Conservation (phyloP, 495 filamentous ascomycete species). For the Talaromyces adpressus region DNA sequence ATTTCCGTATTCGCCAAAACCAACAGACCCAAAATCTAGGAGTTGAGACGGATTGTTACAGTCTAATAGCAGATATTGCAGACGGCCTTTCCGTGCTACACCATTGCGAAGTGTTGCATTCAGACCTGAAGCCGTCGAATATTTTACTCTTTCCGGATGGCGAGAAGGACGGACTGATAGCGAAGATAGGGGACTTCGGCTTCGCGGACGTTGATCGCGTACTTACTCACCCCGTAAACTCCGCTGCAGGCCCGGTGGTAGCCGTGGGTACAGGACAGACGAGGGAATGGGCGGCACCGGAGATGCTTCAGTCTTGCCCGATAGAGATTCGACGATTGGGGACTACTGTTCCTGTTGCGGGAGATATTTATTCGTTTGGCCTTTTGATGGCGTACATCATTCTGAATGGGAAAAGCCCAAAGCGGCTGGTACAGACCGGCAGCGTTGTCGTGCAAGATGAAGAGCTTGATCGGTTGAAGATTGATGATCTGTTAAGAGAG, state of each 20-base stretch:
- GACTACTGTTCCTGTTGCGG: background rate
- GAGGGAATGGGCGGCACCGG: background rate
- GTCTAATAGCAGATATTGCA: constrained; percentile 1
- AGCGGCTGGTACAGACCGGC: background rate
- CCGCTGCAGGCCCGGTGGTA: background rate
- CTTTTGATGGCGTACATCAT: background rate
- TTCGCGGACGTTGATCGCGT: background rate
- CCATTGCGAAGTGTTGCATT: background rate
- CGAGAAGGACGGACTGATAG: background rate
- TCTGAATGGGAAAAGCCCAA: background rate
- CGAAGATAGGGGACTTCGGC: background rate
- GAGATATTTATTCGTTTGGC: background rate
- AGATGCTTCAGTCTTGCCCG: background rate
- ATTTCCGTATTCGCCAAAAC: background rate
- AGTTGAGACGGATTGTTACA: background rate
- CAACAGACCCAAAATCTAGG: background rate
- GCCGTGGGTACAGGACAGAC: background rate
- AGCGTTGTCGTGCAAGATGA: background rate
- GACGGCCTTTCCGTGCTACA: background rate
- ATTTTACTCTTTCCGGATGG: background rate
- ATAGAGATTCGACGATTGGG: background rate
- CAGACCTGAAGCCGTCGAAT: background rate
- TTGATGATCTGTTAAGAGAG: background rate
- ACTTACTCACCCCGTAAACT: background rate
- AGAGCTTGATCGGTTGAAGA: background rate